Evolutionary conservation across 1,139 yeast genomes (phyloP), one percentile per base, ranked within the genome.

Genomic region (Meyerozyma athensensis): DNA sequence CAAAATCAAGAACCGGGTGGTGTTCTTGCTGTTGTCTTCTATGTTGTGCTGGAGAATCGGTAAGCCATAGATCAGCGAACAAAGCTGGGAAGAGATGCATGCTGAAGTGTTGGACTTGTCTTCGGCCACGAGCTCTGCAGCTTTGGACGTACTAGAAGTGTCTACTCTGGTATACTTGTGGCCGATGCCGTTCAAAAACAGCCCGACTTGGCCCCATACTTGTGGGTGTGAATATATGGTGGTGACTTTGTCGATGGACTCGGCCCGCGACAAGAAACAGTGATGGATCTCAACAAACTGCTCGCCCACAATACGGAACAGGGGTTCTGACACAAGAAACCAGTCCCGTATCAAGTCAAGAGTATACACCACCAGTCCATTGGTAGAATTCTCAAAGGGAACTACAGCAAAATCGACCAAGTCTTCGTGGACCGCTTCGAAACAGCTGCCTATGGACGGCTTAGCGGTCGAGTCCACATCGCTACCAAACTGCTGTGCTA

Each of bases 331-430:
- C 12, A 47, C 51, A 22, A 66, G 47, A 45, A 61, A 74, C 79
- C 83, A 72, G 53, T 85, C 90, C 44, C 95, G 66, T 24, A 90
- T 66, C 13, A 87, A 65, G 55, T 89, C 96, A 54, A 86, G 81
- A 0, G 96, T 86, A 55, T 81, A 78, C 1, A 82, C 83, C 4
- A 92, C 98, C 48, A 85, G 92, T 0, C 98, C 98, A 56, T 92
- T 92, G 7, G 97, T 85, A 4, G 97, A 87, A 61, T 92, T 92
- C 53, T 90, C 97, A 49, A 86, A 77, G 1, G 98, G 98, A 0
- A 92, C 85, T n/a, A 89, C 83, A 0, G 95, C 81, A 52, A 68
- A 82, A 41, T 81, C 83, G 16, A 80, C 81, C 10, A 61, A 61
- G 12, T 63, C 58, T 1, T 63, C 50, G 34, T 70, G 60, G 17